Percentiles rank a stretch among this genome's conserved stretches.
Evolutionary conservation across 78 protist genomes (phyloP).

Genomic region (Planoprotostelium fungivorum): DNA sequence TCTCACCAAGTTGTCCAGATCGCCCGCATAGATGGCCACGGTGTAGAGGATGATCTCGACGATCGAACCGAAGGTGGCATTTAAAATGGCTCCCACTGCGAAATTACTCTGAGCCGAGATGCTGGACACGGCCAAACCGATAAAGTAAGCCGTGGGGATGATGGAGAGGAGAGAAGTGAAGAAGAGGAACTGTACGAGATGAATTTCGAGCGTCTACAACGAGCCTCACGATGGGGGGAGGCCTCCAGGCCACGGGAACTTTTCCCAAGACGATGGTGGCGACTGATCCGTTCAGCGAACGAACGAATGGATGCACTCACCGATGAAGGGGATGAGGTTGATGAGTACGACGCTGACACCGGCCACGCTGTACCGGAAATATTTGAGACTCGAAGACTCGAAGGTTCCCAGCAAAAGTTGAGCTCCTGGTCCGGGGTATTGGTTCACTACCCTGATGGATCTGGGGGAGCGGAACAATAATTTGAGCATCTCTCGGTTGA

Average conservation of each 20-base stretch:
- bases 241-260: constrained; percentile 6
- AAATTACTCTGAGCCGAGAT: constrained; percentile 73
- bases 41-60: constrained; percentile 71
- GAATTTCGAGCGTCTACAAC: neutral
- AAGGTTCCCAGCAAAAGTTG: neutral
- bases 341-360: constrained; percentile 43
- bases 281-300: constrained; percentile 6
- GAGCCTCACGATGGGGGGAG: constrained; percentile 4
- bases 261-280: neutral
- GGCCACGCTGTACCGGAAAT: constrained; percentile 21
- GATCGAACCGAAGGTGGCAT: constrained; percentile 79
- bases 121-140: constrained; percentile 70
- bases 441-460: neutral
- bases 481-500: neutral
- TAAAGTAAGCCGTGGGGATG: constrained; percentile 72
- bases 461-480: neutral
- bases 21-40: constrained; percentile 18
- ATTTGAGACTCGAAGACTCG: neutral
- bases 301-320: constrained; percentile 22
- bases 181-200: neutral
- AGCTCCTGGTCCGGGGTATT: neutral
- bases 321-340: constrained; percentile 40
- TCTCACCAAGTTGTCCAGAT: neutral
- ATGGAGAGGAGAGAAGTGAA: constrained; percentile 46
- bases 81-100: constrained; percentile 80